Evolutionary conservation across 192 early-diverging fungal genomes (phyloP), one percentile per base, ranked within the genome.

Genomic region (Entophlyctis luteolus): DNA sequence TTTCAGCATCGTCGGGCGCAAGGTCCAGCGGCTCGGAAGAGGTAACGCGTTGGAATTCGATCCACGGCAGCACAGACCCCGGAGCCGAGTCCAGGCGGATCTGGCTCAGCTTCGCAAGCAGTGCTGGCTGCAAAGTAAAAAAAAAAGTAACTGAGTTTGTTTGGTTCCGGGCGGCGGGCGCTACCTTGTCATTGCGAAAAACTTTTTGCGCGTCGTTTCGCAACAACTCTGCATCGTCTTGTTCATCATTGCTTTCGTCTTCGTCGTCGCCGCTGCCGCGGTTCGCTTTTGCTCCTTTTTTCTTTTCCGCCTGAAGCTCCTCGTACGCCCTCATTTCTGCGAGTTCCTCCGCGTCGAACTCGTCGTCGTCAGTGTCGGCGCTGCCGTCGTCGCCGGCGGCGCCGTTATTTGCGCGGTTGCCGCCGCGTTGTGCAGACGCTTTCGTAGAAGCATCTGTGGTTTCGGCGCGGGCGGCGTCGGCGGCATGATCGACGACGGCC

Each of bases 1-100:
- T 89, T 48, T 93, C 78, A 8, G 85, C 84, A 62, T 90, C 89
- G 5, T 82, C 53, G 10, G 55, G 46, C 16, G 56, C 65, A 35
- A 72, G 34, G 10, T 57, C 74, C 23, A 74, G n/a, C 5, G 72
- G 75, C n/a, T 37, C 33, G n/a, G 66, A 54, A 14, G 74, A 67
- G 3, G 79, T 77, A 52, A 85, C 65, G 4, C 62, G 48, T 57
- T 70, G 50, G 49, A 66, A 73, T 53, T 85, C 81, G 63, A 83
- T 76, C 77, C 76, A 85, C 1, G 77, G 77, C n/a, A 83, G 66
- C 28, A 70, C 38, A 32, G 32, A n/a, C 18, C 67, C 67, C 6
- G 65, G 53, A 8, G 49, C 67, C n/a, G 33, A 12, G 48, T 62
- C 65, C 20, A 80, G 49, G 12, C 70, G 56, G 59, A 81, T 81